Base-by-base conservation (phyloP, 768 basidiomycete species). In the Leccinum obscurum region DNA sequence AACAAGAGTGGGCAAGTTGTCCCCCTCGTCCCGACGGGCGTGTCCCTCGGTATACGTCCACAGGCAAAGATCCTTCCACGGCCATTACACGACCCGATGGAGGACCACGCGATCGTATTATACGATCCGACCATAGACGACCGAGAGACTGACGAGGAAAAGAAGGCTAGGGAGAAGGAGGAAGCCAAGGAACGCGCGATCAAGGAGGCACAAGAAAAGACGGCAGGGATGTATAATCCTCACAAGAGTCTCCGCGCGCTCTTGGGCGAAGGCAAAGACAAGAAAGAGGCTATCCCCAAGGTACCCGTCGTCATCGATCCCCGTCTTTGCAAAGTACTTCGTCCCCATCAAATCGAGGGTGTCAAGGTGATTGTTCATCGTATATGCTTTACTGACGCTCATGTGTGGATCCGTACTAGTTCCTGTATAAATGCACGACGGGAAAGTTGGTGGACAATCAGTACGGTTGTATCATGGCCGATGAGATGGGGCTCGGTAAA, bases 261-360 rank as follows among this genome's bases (percentile, higher is more conserved):
- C 60, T 78, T 93, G 10, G 93, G 92, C 20, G 85, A 91, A 69
- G 83, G 82, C 22, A 83, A 81, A 64, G 83, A 83, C 66, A 85
- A 86, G 78, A 89, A 88, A 70, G 81, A 82, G 62, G 79, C 82
- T 56, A 75, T 77, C 20, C 78, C 82, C 14, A 98, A 97, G 75
- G 93, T 99, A 3, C 90, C 96, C 3, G 96, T 99, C 11, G 97
- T 99, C 41, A 97, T 99, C 48, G 96, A 98, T 70, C 96, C 96
- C 5, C 80, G 83, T 41, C 77, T 99, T 37, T 77, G 83, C 35
- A 96, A 93, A 72, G 92, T 96, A 17, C 82, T 99, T 28, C 85
- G 96, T 50, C 96, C 96, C 20, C 96, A 99, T 87, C 96, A 99
- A 74, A 86, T 99, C 26, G 97, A 98, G 74, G 96, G 96, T 61